Conservation (phyloP, 129 eudicot genomes). For the Tanacetum coccineum region DNA sequence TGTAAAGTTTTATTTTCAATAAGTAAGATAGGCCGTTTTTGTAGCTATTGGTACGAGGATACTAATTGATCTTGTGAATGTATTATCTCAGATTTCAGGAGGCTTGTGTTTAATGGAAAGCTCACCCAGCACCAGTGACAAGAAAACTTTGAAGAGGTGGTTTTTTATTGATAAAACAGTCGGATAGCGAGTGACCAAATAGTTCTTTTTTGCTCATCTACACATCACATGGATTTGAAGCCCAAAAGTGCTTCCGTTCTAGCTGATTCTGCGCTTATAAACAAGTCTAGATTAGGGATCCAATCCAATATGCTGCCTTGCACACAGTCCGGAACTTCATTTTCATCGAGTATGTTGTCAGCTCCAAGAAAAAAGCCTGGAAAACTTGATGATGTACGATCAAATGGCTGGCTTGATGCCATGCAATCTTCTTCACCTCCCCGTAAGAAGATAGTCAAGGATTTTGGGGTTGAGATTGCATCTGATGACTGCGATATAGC, state of each 20-base stretch:
- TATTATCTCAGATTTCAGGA: constrained; percentile 38
- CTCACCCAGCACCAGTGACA: constrained; percentile 55
- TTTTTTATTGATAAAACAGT: constrained; percentile 80
- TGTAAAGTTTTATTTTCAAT: neutral
- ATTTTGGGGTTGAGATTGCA: constrained; percentile 41
- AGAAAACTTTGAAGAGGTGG: constrained; percentile 76
- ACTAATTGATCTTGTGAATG: neutral
- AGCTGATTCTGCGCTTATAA: constrained; percentile 55
- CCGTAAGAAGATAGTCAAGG: constrained; percentile 60
- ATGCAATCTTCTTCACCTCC: constrained; percentile 94
- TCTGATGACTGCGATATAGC: constrained; percentile 61
- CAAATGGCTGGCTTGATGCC: constrained; percentile 90
- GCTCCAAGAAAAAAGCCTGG: constrained; percentile 68
- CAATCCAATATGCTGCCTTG: constrained; percentile 44
- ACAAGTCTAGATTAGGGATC: constrained; percentile 64
- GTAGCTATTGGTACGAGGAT: neutral
- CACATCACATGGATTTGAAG: constrained; percentile 52
- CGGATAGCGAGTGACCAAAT: constrained; percentile 34
- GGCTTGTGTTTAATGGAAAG: constrained; percentile 62
- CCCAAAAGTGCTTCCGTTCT: constrained; percentile 68
- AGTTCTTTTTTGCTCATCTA: neutral
- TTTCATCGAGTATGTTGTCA: constrained; percentile 35
- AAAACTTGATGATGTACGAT: constrained; percentile 71
- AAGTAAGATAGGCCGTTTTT: neutral
- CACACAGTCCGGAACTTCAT: constrained; percentile 60